Conservation (phyloP, 2,329 filamentous ascomycete species). For the Phialophora verrucosa region DNA sequence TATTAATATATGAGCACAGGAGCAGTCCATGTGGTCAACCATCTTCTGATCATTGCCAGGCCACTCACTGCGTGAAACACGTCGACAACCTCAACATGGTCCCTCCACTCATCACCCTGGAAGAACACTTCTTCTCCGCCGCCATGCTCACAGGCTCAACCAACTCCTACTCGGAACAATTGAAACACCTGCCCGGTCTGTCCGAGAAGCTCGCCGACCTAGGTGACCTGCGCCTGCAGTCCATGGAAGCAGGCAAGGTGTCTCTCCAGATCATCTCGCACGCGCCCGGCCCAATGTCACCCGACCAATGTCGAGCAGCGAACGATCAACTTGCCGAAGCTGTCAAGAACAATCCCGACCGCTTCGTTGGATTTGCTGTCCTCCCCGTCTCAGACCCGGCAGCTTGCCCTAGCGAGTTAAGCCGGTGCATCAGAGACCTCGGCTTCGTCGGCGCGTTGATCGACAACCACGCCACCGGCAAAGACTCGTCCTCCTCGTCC, state of each 20-base stretch:
- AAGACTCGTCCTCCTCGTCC: slow-evolving; percentile 17
- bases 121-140: slow-evolving; percentile 38
- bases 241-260: slow-evolving; percentile 34
- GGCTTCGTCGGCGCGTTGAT: slow-evolving; percentile 58
- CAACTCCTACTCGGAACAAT: slow-evolving; percentile 31
- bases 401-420: slow-evolving; percentile 46
- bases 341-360: slow-evolving; percentile 43
- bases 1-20: background rate
- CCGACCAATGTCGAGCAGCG: slow-evolving; percentile 27
- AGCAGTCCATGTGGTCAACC: background rate
- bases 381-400: slow-evolving; percentile 50
- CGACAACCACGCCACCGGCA: slow-evolving; percentile 45
- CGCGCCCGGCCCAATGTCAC: slow-evolving; percentile 27
- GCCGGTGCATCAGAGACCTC: slow-evolving; percentile 49
- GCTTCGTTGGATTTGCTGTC: slow-evolving; percentile 52
- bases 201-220: slow-evolving; percentile 34
- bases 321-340: slow-evolving; percentile 36
- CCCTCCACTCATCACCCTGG: slow-evolving; percentile 35
- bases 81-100: slow-evolving; percentile 17
- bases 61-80: background rate
- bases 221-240: slow-evolving; percentile 24
- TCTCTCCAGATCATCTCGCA: slow-evolving; percentile 37
- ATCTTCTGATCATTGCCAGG: background rate
- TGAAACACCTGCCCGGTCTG: slow-evolving; percentile 32
- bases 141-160: slow-evolving; percentile 20